Evolutionary conservation across 331 rosid species (phyloP), one percentile per base, ranked within the genome.

Genomic region (Saraca asoca): DNA sequence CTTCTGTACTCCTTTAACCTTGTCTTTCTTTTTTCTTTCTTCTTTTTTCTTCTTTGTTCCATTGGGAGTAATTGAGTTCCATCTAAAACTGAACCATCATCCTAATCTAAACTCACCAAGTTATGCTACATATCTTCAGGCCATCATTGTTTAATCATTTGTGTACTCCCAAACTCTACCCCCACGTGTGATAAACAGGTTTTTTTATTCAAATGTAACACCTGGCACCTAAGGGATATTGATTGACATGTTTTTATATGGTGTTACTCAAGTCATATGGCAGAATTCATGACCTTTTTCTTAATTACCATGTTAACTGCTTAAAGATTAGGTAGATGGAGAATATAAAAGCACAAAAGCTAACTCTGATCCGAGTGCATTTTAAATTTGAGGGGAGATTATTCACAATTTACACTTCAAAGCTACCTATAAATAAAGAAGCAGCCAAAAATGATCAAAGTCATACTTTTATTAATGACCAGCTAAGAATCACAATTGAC

Each of bases 391-490:
- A 43, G n/a, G 48, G 48, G 1, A 43, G 4, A 43, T 12, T 43
- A 9, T 12, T 51, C 56, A 51, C 6, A 18, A 51, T 51, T 19
- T 17, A 4, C 56, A 51, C 19, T 51, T 51, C 10, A 19, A 24
- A 20, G 6, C 52, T 12, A 15, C 56, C 58, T 12, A 56, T 29
- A 38, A 18, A 45, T 9, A 2, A 14, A 61, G 29, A 53, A 66
- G 43, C 56, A 45, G 12, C 60, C 10, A 64, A 48, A 39, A 50
- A 35, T 29, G n/a, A 29, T 34, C 57, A 43, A 35, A 77, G 38
- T 11, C 41, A 5, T 65, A 45, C 59, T 53, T 15, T 38, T 38
- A 37, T 44, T 38, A 37, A 59, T 18, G 39, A 39, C 11, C 38
- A 49, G 20, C 62, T 11, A 46, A 72, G 51, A 72, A 63, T 45